Conservation (phyloP, 2,329 filamentous ascomycete genomes). For the Orbilia brochopaga region DNA sequence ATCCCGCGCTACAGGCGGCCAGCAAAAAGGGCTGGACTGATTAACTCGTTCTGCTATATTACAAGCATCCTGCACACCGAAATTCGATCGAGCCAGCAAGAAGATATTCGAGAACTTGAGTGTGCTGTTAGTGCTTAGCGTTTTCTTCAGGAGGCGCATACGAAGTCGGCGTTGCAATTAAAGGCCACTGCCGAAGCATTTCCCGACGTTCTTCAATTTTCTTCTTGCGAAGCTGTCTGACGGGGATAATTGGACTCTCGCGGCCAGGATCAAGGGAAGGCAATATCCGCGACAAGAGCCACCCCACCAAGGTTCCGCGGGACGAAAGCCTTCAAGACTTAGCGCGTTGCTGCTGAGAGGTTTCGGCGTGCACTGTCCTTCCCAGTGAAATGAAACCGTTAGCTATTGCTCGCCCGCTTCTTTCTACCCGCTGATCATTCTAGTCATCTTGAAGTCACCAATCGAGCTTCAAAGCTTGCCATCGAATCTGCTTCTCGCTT, state of each 20-base stretch:
- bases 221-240: slow-evolving; percentile 14
- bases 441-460: neutral
- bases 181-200: neutral
- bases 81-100: no score
- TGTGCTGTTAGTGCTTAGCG: no score
- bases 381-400: neutral
- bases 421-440: neutral
- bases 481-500: neutral
- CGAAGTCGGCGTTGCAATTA: no score
- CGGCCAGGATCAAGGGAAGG: neutral
- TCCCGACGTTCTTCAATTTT: slow-evolving; percentile 29
- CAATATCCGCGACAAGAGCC: neutral
- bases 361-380: neutral
- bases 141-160: no score
- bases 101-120: no score
- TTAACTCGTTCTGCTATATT: neutral
- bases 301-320: neutral
- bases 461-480: neutral
- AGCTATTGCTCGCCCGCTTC: neutral
- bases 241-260: neutral
- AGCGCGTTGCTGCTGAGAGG: no score
- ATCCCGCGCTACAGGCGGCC: neutral
- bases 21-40: neutral
- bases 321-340: no score
- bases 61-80: no score